Percentiles rank a stretch among this genome's conserved stretches.
Conservation (phyloP, 2,329 filamentous ascomycete species). For the Furcasterigmium furcatum region DNA sequence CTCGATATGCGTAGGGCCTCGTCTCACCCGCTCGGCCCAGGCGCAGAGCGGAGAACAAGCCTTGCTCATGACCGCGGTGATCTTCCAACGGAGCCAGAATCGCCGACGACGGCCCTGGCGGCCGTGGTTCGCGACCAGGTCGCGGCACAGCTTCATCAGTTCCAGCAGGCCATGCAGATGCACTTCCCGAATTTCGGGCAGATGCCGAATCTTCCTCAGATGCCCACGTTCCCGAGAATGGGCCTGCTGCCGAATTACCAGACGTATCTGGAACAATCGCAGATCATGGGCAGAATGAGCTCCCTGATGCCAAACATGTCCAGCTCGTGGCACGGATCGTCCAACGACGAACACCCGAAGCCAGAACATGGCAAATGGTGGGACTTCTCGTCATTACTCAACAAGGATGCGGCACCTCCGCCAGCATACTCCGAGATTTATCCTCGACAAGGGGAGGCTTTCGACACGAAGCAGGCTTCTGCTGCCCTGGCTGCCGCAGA, state of each 20-base stretch:
- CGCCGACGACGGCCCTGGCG: conserved; percentile 60
- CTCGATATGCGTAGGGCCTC: conserved; percentile 29
- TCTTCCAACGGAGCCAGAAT: conserved; percentile 31
- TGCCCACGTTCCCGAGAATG: conserved; percentile 53
- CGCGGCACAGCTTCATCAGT: conserved; percentile 67
- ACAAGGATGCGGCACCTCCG: conserved; percentile 43
- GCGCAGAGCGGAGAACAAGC: conserved; percentile 8
- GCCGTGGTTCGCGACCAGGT: conserved; percentile 72
- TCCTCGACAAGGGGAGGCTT: conserved; percentile 42
- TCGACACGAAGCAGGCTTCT: conserved; percentile 56
- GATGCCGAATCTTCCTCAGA: conserved; percentile 54
- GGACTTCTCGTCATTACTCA: conserved; percentile 58
- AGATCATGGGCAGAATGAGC: conserved; percentile 69
- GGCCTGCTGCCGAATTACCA: conserved; percentile 76
- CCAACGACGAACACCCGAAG: conserved; percentile 34
- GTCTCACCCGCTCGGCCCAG: conserved; percentile 10
- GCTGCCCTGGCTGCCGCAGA: conserved; percentile 56
- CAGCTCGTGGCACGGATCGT: conserved; percentile 44
- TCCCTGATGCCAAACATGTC: conserved; percentile 68
- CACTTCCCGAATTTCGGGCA: conserved; percentile 58
- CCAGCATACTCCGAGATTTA: conserved; percentile 81
- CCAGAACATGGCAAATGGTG: conserved; percentile 61
- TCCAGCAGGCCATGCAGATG: conserved; percentile 66
- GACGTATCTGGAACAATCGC: conserved; percentile 54
- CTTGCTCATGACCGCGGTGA: conserved; percentile 9